phyloP scores from a whole-genome alignment of 495 filamentous ascomycete species.

The Staphylotrichum tortipilum region DNA sequence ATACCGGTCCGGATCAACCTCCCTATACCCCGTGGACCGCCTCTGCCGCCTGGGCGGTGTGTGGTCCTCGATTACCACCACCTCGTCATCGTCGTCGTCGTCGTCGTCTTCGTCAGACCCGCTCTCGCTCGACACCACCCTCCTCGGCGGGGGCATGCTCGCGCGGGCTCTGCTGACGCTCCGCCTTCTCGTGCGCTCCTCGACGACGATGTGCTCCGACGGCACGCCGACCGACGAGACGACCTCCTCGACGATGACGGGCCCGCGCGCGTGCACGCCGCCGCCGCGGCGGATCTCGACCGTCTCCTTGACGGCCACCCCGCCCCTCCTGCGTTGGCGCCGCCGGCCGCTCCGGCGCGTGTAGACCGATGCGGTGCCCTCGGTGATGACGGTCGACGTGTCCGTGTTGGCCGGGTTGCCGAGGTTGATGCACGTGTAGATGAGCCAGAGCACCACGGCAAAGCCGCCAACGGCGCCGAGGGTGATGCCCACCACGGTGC shows the following conservation, averaged over 20 bases:
- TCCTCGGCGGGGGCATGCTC: slow-evolving; percentile 15
- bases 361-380: slow-evolving; percentile 30
- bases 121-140: slow-evolving; percentile 8
- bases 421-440: slow-evolving; percentile 60
- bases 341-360: slow-evolving; percentile 25
- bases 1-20: slow-evolving; percentile 27
- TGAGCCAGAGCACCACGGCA: slow-evolving; percentile 62
- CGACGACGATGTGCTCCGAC: slow-evolving; percentile 30
- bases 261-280: neutral
- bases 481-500: slow-evolving; percentile 73
- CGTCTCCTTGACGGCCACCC: slow-evolving; percentile 17
- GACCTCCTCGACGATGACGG: slow-evolving; percentile 26
- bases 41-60: slow-evolving; percentile 24
- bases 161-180: slow-evolving; percentile 7
- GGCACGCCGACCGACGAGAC: neutral
- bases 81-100: slow-evolving; percentile 28
- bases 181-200: slow-evolving; percentile 23
- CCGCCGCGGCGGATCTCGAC: slow-evolving; percentile 30
- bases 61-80: slow-evolving; percentile 41
- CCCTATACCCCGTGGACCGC: slow-evolving; percentile 24
- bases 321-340: slow-evolving; percentile 10
- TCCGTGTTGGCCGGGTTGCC: slow-evolving; percentile 18
- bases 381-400: slow-evolving; percentile 4
- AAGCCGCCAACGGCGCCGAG: slow-evolving; percentile 80
- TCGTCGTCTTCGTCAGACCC: slow-evolving; percentile 17